These are phyloP conservation scores for Ballota nigra DNA, from an alignment of 257 asterid genomes.

Conservation along the genomic window DNA sequence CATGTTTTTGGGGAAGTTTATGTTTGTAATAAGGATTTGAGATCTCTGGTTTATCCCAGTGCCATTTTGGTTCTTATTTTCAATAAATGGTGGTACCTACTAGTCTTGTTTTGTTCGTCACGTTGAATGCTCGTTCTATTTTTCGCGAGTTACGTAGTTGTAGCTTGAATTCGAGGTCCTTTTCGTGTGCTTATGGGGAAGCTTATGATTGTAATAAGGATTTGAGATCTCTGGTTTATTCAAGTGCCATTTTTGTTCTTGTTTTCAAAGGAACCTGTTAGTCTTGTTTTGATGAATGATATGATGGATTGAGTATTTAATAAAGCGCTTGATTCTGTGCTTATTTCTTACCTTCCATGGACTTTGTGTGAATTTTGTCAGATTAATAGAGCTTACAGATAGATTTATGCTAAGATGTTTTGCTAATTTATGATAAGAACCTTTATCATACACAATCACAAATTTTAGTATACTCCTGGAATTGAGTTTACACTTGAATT, in stretches of 20 bases:
- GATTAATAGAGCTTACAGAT: not conserved
- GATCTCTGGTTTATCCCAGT: not conserved
- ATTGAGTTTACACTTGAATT: too few species aligned
- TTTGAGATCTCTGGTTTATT: not conserved
- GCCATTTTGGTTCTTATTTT: not conserved
- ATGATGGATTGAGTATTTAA: not conserved
- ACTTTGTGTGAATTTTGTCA: not conserved
- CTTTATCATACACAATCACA: too few species aligned
- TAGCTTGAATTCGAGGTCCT: not conserved
- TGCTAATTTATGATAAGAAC: not conserved
- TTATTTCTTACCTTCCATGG: not conserved
- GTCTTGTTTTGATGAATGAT: not conserved
- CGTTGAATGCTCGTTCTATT: not conserved
- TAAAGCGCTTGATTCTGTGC: not conserved
- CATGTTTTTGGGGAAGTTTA: not conserved
- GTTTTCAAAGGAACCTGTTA: not conserved
- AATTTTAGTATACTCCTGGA: too few species aligned
- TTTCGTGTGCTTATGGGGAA: not conserved
- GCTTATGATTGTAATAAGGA: not conserved
- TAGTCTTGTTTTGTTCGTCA: not conserved
- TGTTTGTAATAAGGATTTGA: not conserved
- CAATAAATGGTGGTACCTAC: not conserved
- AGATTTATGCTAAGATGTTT: not conserved
- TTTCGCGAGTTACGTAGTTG: not conserved
- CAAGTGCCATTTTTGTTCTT: not conserved